Conservation (phyloP, 257 asterid species). For the Voacanga thouarsii region DNA sequence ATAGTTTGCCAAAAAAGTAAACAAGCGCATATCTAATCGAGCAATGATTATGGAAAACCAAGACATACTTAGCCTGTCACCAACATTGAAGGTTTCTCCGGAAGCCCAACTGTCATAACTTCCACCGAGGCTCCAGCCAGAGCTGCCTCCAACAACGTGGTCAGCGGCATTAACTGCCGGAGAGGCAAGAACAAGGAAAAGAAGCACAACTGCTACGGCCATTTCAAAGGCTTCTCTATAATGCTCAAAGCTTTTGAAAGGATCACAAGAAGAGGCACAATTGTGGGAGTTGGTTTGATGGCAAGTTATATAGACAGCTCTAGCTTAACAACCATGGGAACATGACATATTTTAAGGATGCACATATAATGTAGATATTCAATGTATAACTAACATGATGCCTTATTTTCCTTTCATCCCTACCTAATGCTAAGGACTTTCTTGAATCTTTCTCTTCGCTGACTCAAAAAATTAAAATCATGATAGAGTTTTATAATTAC, state of each 20-base stretch:
- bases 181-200: slow-evolving; percentile 37
- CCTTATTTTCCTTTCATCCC: slow-evolving; percentile 6
- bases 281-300: background rate
- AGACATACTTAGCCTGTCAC: slow-evolving; percentile 51
- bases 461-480: background rate
- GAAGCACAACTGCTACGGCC: slow-evolving; percentile 26
- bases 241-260: background rate
- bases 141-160: slow-evolving; percentile 45
- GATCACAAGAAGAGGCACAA: background rate
- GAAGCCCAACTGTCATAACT: slow-evolving; percentile 46
- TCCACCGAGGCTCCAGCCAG: slow-evolving; percentile 40
- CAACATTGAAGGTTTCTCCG: slow-evolving; percentile 33
- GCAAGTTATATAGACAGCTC: slow-evolving; percentile 10
- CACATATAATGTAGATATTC: background rate
- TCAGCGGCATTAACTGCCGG: slow-evolving; percentile 38
- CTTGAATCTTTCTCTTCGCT: background rate
- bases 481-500: no score
- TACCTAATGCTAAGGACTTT: slow-evolving; percentile 17
- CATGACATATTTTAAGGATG: background rate
- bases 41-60: background rate
- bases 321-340: background rate
- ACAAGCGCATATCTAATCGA: no score
- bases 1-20: no score
- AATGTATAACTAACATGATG: no score
- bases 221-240: slow-evolving; percentile 17